Conservation (phyloP, 192 early-diverging fungal genomes). For the Backusella australiensis region DNA sequence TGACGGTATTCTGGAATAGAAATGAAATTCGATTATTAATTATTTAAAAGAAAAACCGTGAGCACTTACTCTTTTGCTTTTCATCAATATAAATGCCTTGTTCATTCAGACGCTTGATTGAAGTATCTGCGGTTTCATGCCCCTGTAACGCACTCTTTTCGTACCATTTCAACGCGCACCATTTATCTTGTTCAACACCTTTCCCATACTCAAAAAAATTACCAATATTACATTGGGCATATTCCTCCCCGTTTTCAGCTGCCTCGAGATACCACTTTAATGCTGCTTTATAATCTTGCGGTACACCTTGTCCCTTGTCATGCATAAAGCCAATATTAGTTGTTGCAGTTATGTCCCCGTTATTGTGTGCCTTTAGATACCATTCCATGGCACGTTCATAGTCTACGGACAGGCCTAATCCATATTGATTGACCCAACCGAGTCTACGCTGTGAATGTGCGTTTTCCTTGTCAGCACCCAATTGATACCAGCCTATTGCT, state of each 20-base stretch:
- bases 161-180: not conserved
- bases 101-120: not conserved
- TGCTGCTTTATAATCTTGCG: not conserved
- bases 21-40: not conserved
- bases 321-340: not conserved
- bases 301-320: not conserved
- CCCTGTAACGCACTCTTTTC: not conserved
- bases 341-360: not conserved
- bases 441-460: not conserved
- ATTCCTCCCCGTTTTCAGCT: not conserved
- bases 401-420: not conserved
- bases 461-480: not conserved
- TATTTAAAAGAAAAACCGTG: not conserved
- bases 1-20: not conserved
- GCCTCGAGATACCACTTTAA: not conserved
- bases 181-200: not conserved
- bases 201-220: not conserved
- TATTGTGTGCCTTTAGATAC: not conserved
- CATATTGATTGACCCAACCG: not conserved
- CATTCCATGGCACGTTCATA: not conserved
- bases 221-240: not conserved
- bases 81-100: not conserved
- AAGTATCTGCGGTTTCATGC: rapidly evolving
- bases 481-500: not conserved
- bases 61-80: not conserved